These are phyloP conservation scores for Leccinum truebloodii DNA, from an alignment of 768 basidiomycete genomes.

Conservation along the genomic window DNA sequence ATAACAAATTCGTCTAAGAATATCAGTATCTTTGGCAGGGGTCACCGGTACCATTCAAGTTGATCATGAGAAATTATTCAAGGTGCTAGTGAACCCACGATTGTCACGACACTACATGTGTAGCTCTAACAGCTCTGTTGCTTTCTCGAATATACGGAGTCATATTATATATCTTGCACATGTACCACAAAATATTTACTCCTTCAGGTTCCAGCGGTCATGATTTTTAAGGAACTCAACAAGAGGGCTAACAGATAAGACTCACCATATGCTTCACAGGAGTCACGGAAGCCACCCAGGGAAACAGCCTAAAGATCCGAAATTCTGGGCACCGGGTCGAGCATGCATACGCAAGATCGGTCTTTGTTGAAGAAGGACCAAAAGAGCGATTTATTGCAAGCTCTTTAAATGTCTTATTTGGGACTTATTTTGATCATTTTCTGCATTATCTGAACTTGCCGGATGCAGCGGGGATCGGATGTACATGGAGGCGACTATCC, in stretches of 20 bases:
- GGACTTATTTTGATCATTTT: not conserved
- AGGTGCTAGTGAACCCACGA: not conserved
- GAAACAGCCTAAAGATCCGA: not conserved
- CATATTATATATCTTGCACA: not conserved
- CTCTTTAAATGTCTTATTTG: not conserved
- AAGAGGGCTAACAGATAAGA: not conserved
- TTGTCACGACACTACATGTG: not conserved
- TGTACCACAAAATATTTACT: not conserved
- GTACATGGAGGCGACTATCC: slow-evolving; percentile 81
- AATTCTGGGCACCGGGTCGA: not conserved
- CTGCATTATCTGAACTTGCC: not conserved
- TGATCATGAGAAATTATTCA: not conserved
- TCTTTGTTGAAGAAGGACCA: not conserved
- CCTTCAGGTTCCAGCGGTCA: not conserved
- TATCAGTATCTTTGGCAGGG: not conserved
- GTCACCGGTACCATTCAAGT: not conserved
- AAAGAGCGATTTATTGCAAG: slow-evolving; percentile 63
- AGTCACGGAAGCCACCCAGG: not conserved
- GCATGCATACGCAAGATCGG: not conserved
- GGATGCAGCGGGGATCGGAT: slow-evolving; percentile 69
- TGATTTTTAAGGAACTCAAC: not conserved
- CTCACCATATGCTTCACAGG: not conserved
- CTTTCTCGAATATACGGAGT: not conserved
- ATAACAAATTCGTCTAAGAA: not conserved
- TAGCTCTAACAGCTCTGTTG: not conserved